Base-by-base conservation (phyloP, 2,329 filamentous ascomycete species). In the Mycosphaerella sp. region DNA sequence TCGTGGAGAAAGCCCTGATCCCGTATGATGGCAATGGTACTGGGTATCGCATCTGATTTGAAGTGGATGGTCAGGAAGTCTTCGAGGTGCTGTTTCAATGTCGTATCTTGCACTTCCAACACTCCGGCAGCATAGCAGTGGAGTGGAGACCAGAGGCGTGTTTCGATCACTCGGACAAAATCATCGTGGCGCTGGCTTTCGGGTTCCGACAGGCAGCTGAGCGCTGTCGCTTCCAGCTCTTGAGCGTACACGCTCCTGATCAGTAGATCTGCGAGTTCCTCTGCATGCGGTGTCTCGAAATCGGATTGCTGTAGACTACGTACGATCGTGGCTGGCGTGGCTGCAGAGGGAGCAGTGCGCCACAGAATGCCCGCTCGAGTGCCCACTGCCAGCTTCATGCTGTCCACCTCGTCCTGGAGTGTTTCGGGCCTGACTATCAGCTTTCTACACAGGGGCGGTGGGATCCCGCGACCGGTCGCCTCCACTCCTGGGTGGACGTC, bases 101-200 rank as follows among this genome's bases (percentile, higher is more conserved):
- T 59, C 5, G 59, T 31, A n/a, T 68, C 65, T 21, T 51, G 36
- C 29, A 66, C 59, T 17, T 53, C 56, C 11, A 62, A 51, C 21
- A 65, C 45, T 9, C 65, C 66, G 17, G 55, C 52, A 2, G 58
- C 45, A 55, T 67, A 68, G 11, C 69, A 62, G n/a, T 60, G 56
- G 2, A 68, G 41, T 9, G 66, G 63, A 7, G 49, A 51, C 43
- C 67, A 57, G 10, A 69, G 55, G 21, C 56, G 39, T 10, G 48
- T 44, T 31, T 57, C 54, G 32, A 65, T 36, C 14, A 64, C 36
- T 17, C 56, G 26, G 9, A 54, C 45, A 41, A 63, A 61, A 10
- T 47, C 42, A 4, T 48, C 45, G 6, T 40, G 38, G 11, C 62
- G 49, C 6, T 53, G 47, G 26, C 43, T 34, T 41, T 65, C 59